A percentile compares a stretch with the other conserved stretches of the same genome.
These are phyloP conservation scores for Fusarium papillatum DNA, from an alignment of 2,329 filamentous ascomycete species.

Conservation along the genomic window DNA sequence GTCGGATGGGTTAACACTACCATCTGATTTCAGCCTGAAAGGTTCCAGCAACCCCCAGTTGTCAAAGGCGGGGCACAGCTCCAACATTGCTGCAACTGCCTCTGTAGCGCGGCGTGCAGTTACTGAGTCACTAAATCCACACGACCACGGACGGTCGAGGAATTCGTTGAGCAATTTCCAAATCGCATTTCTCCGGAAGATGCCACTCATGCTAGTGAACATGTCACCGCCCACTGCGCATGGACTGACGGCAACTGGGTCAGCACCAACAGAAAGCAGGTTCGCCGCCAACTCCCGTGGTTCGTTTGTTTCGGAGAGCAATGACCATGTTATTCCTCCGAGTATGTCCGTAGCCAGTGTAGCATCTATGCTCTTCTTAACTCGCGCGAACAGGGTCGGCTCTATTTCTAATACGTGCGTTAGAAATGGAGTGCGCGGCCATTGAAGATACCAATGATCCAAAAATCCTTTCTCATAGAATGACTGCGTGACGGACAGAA, in stretches of 20 bases:
- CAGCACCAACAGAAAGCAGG: not conserved
- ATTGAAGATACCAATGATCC: not conserved
- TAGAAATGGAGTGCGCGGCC: not conserved
- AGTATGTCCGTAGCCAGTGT: not conserved
- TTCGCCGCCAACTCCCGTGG: not conserved
- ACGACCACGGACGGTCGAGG: not conserved
- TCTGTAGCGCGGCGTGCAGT: not conserved
- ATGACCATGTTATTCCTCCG: not conserved
- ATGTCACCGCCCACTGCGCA: not conserved
- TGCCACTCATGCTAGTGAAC: fast-evolving
- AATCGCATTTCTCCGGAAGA: not conserved
- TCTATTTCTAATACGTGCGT: not conserved
- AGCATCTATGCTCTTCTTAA: not conserved
- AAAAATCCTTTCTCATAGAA: not conserved
- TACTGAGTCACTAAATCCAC: not conserved
- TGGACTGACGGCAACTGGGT: not conserved
- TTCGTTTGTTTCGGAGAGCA: not conserved
- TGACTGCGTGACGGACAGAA: not conserved
- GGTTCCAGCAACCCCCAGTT: not conserved
- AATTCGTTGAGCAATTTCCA: not conserved
- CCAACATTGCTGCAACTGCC: not conserved
- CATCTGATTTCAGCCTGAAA: not conserved
- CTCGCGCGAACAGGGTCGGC: not conserved
- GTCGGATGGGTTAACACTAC: no score
- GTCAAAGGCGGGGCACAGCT: not conserved